A percentile compares a stretch with the other conserved stretches of the same genome.
These are phyloP conservation scores for Gracilaria vermiculophylla DNA, from an alignment of 23 red algal species.

Conservation along the genomic window DNA sequence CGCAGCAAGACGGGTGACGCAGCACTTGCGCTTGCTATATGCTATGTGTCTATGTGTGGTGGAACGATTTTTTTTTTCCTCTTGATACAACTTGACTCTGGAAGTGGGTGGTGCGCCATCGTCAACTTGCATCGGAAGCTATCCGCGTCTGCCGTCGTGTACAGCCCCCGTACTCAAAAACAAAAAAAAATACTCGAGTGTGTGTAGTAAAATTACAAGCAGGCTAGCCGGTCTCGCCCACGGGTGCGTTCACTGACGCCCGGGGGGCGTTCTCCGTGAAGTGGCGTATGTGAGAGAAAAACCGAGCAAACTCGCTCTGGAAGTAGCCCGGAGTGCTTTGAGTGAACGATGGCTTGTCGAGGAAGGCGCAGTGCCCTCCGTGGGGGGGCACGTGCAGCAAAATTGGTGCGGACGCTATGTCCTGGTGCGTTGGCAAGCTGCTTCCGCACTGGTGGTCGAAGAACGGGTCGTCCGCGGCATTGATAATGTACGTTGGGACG, in stretches of 20 bases:
- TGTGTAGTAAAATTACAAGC: constrained; percentile 11
- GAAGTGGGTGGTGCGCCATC: not conserved
- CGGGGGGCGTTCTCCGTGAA: not conserved
- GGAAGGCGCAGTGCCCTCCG: constrained; percentile 95
- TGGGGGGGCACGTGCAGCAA: constrained; percentile 49
- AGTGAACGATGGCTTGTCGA: constrained; percentile 23
- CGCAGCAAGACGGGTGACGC: not conserved
- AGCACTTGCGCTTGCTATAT: no score
- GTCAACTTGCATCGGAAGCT: constrained; percentile 4
- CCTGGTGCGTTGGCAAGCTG: constrained; percentile 52
- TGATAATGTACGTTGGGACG: constrained; percentile 70
- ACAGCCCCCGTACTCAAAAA: not conserved
- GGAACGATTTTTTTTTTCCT: constrained; percentile 5
- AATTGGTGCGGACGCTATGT: constrained; percentile 66
- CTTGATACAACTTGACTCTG: not conserved
- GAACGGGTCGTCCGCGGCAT: constrained; percentile 87
- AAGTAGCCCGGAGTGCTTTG: constrained; percentile 31
- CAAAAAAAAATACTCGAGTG: not conserved
- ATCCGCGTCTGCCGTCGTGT: not conserved
- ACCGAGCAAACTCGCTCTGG: constrained; percentile 64
- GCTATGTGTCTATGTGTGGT: not conserved
- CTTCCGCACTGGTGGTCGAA: constrained; percentile 32
- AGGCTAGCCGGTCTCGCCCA: not conserved
- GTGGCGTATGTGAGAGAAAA: constrained; percentile 48
- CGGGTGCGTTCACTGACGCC: not conserved